Evolutionary conservation across 2,329 filamentous ascomycete species (phyloP).

Genomic region (Allantophomopsis lycopodina): DNA sequence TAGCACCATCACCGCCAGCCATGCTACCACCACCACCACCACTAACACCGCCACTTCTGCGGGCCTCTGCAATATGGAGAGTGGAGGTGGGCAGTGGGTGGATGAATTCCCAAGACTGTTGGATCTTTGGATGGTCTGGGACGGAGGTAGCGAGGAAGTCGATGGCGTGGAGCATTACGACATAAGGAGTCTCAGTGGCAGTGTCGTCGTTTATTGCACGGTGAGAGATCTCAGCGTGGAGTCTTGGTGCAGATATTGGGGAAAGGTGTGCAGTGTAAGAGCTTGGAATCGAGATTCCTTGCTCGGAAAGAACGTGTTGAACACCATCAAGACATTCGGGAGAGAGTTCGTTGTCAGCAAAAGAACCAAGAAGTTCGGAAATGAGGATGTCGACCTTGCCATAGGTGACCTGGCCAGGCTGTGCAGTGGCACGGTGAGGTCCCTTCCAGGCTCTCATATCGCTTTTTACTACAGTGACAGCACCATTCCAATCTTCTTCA

Average conservation of each 20-base stretch:
- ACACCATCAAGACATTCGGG: slow-evolving; percentile 95
- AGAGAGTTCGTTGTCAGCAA: slow-evolving; percentile 92
- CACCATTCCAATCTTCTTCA: slow-evolving; percentile 61
- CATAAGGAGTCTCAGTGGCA: slow-evolving; percentile 85
- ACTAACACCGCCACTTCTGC: slow-evolving; percentile 49
- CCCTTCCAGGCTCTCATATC: slow-evolving; percentile 97
- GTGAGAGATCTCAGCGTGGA: slow-evolving; percentile 66
- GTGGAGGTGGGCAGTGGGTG: slow-evolving; percentile 56
- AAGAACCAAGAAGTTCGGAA: slow-evolving; percentile 87
- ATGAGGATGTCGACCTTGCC: slow-evolving; percentile 81
- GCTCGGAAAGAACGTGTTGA: slow-evolving; percentile 68
- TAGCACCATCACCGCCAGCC: slow-evolving; percentile 64
- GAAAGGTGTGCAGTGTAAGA: slow-evolving; percentile 90
- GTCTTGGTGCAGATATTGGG: slow-evolving; percentile 78
- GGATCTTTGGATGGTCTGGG: slow-evolving; percentile 47
- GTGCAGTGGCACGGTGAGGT: slow-evolving; percentile 34
- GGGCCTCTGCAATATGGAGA: slow-evolving; percentile 37
- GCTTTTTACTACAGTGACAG: slow-evolving; percentile 80
- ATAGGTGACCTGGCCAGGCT: slow-evolving; percentile 27
- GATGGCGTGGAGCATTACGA: slow-evolving; percentile 81
- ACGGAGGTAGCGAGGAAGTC: slow-evolving; percentile 65
- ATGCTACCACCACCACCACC: slow-evolving; percentile 60
- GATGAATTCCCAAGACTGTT: slow-evolving; percentile 67
- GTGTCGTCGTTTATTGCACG: slow-evolving; percentile 47
- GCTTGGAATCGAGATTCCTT: slow-evolving; percentile 82